Percentiles rank a stretch among this genome's conserved stretches.
These are phyloP conservation scores for Astrephomene gubernaculifera DNA, from an alignment of 139 green algal species.

Conservation along the genomic window DNA sequence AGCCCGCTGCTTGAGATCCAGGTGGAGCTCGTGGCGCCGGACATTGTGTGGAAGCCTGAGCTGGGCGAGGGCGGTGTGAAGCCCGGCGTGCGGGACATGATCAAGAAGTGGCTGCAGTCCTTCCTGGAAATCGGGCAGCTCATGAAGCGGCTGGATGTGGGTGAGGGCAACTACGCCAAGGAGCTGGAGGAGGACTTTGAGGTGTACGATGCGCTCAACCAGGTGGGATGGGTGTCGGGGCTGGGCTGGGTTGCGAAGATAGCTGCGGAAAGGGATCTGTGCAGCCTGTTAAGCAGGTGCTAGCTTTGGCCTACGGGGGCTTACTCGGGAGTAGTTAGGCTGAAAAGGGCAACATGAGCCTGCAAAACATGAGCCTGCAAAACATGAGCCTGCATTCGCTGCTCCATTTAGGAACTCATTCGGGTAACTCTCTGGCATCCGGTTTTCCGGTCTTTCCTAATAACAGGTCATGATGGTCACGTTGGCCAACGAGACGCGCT, in stretches of 20 bases:
- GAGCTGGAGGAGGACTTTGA: conserved; percentile 92
- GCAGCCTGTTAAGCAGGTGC: too few relatives aligned
- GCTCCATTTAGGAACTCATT: too few relatives aligned
- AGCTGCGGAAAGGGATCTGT: too few relatives aligned
- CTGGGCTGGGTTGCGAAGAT: background rate
- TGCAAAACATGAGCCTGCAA: too few relatives aligned
- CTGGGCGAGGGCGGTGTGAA: conserved; percentile 61
- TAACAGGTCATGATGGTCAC: conserved; percentile 66
- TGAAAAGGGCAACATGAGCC: too few relatives aligned
- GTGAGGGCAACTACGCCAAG: conserved; percentile 88
- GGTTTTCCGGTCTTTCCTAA: too few relatives aligned
- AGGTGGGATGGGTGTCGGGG: conserved; percentile 16
- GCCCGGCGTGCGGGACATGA: conserved; percentile 78
- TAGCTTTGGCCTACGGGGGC: too few relatives aligned
- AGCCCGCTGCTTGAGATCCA: conserved; percentile 86
- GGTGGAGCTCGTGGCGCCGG: conserved; percentile 81
- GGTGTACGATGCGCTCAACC: conserved; percentile 77
- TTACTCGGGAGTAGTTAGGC: too few relatives aligned
- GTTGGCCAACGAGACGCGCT: conserved; percentile 78
- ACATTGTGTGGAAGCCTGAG: conserved; percentile 89
- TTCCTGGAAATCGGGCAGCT: conserved; percentile 81
- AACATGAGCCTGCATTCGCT: too few relatives aligned
- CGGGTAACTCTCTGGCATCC: too few relatives aligned
- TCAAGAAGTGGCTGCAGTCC: conserved; percentile 82
- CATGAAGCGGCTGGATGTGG: conserved; percentile 88